phyloP scores from a whole-genome alignment of 2,329 filamentous ascomycete genomes.

The Alternaria gansuensis region DNA sequence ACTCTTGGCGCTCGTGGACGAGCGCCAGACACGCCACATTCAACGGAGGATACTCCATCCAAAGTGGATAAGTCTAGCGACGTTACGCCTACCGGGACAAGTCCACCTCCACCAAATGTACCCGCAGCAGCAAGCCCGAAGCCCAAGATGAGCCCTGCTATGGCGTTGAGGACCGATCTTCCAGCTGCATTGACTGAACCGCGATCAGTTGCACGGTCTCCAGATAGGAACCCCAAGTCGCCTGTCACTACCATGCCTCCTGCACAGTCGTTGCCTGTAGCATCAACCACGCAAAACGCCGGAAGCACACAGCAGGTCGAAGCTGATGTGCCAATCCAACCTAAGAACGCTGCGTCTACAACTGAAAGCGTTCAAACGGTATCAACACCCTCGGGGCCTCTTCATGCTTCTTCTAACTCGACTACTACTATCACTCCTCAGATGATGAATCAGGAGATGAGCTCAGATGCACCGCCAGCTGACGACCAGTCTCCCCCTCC shows the following conservation, averaged over 20 bases:
- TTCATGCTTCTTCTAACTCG: slow-evolving; percentile 18
- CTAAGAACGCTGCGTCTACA: not conserved
- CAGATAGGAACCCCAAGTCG: slow-evolving; percentile 17
- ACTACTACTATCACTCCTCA: slow-evolving; percentile 21
- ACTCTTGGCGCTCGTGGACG: slow-evolving; percentile 31
- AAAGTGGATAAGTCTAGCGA: slow-evolving; percentile 31
- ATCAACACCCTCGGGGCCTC: slow-evolving; percentile 9
- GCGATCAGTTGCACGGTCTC: slow-evolving; percentile 22
- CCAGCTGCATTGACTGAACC: slow-evolving; percentile 26
- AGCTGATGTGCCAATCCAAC: not conserved
- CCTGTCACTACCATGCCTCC: slow-evolving; percentile 4
- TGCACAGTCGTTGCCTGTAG: not conserved
- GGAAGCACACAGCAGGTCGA: not conserved
- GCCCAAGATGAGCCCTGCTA: slow-evolving; percentile 3
- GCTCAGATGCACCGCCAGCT: slow-evolving; percentile 1
- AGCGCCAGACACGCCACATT: slow-evolving; percentile 40
- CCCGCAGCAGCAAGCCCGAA: slow-evolving; percentile 5
- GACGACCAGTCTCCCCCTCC: not conserved
- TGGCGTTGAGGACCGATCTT: slow-evolving; percentile 16
- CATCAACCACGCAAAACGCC: not conserved
- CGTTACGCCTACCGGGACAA: slow-evolving; percentile 33
- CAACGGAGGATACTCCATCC: slow-evolving; percentile 17
- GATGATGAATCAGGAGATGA: not conserved
- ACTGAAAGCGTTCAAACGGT: not conserved
- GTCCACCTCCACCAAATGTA: slow-evolving; percentile 11